Evolutionary conservation across 2,329 filamentous ascomycete genomes (phyloP).

Genomic region (Penicillium sp.): DNA sequence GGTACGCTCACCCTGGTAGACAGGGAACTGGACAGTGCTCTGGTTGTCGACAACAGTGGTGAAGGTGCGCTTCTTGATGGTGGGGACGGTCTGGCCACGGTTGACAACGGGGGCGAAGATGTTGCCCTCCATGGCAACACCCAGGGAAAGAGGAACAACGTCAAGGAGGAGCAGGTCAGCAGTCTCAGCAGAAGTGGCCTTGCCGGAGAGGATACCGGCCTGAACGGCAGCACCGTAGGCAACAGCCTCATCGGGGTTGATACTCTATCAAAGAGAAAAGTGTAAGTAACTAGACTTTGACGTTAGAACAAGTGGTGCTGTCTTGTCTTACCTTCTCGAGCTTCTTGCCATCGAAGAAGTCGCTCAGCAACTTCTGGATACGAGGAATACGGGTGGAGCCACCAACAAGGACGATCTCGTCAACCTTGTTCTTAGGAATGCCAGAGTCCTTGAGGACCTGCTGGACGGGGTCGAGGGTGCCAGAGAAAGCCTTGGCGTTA

Average conservation of each 20-base stretch:
- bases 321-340: conserved; percentile 70
- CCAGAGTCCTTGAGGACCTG: conserved; percentile 92
- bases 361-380: conserved; percentile 98
- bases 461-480: conserved; percentile 90
- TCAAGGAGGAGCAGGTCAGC: conserved; percentile 92
- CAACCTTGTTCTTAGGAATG: conserved; percentile 85
- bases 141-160: conserved; percentile 91
- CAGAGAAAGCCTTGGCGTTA: conserved; percentile 91
- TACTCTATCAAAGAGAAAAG: conserved; percentile 55
- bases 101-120: conserved; percentile 94
- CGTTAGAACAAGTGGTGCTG: not conserved
- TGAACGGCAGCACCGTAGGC: conserved; percentile 98
- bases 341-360: conserved; percentile 99
- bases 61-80: conserved; percentile 82
- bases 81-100: conserved; percentile 72
- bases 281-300: conserved; percentile 3
- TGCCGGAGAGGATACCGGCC: conserved; percentile 96
- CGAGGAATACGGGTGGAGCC: conserved; percentile 97
- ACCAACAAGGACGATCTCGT: conserved; percentile 98
- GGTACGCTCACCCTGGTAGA: conserved; percentile 93
- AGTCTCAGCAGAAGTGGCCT: conserved; percentile 93
- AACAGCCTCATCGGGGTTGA: conserved; percentile 99
- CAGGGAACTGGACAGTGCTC: conserved; percentile 84
- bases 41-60: conserved; percentile 69
- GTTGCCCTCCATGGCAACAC: conserved; percentile 99